Evolutionary conservation across 2,329 filamentous ascomycete species (phyloP), one percentile per base, ranked within the genome.

Genomic region (Aspergillus costaricaensis): DNA sequence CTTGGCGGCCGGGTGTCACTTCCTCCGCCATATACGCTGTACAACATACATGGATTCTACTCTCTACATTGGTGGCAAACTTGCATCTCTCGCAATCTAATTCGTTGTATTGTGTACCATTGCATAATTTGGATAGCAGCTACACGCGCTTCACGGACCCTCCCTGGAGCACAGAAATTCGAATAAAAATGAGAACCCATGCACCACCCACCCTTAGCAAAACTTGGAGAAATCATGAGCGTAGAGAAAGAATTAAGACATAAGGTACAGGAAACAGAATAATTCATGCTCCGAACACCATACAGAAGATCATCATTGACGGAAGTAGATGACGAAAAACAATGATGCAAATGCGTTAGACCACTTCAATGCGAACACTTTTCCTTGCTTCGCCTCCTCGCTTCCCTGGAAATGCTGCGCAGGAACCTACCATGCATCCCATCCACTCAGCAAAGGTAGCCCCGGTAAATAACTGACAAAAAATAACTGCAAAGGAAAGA

Each of bases 101-200:
- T 36, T 4, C 2, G 4, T 49, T 25, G 19, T 49, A 49, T 25
- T 25, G 21, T 30, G 15, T 19, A n/a, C 15, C 25, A 30, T 50
- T 30, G 47, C 47, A 30, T 50, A 27, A 17, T 10, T 10, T 9
- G 14, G n/a, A 15, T 48, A 27, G 25, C 14, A 48, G 25, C 12
- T 44, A 44, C 21, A 53, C 5, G 17, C 30, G 15, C 50, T 8
- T 39, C 15, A 47, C 32, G 12, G 3, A 19, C 39, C 25, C 41
- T 59, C 50, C 57, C 59, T 25, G 32, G 23, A 36, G 32, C 32
- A 50, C 21, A 41, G 23, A 17, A 36, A 58, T 32, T 58, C 57
- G 8, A 56, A 64, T 57, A 59, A 59, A 65, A 41, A 64, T 54
- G 48, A 21, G 58, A 61, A 63, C 57, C 58, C 59, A 61, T 61